Conservation (phyloP, 768 basidiomycete species). For the Harrya chromipes region DNA sequence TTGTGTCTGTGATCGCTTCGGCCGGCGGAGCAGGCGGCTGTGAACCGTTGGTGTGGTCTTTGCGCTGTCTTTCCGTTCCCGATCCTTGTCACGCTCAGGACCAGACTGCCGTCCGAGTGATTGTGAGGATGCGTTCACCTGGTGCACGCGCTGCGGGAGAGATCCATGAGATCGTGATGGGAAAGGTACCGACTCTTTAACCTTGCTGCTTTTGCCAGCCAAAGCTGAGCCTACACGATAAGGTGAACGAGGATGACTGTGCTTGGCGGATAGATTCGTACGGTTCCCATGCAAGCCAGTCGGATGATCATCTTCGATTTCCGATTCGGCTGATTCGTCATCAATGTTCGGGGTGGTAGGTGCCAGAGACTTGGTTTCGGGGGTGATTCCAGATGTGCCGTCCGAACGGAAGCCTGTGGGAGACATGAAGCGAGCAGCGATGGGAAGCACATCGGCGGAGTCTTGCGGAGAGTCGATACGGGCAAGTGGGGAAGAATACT, state of each 20-base stretch:
- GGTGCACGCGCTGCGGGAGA: constrained; percentile 55
- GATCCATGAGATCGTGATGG: constrained; percentile 80
- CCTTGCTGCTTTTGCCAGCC: constrained; percentile 39
- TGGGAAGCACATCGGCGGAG: constrained; percentile 73
- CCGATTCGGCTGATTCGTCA: constrained; percentile 70
- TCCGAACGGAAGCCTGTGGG: constrained; percentile 48
- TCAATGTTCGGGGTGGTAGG: constrained; percentile 60
- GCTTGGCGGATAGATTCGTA: constrained; percentile 40
- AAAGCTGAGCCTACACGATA: constrained; percentile 53
- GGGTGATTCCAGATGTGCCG: constrained; percentile 40
- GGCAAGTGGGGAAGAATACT: constrained; percentile 36
- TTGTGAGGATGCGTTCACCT: constrained; percentile 60
- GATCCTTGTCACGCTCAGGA: constrained; percentile 41
- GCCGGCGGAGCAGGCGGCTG: constrained; percentile 58
- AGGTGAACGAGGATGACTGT: constrained; percentile 73
- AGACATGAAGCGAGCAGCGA: constrained; percentile 89
- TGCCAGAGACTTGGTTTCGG: constrained; percentile 49
- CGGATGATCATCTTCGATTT: constrained; percentile 58
- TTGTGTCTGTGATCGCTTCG: constrained; percentile 62
- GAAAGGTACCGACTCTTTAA: constrained; percentile 60
- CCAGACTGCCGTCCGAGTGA: constrained; percentile 72
- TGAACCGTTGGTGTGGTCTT: constrained; percentile 32
- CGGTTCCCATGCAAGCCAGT: constrained; percentile 22
- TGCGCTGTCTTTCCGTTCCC: constrained; percentile 45
- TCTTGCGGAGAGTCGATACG: constrained; percentile 67